These are phyloP conservation scores for Saxophila tyrrhenica DNA, from an alignment of 495 filamentous ascomycete genomes.

Conservation along the genomic window DNA sequence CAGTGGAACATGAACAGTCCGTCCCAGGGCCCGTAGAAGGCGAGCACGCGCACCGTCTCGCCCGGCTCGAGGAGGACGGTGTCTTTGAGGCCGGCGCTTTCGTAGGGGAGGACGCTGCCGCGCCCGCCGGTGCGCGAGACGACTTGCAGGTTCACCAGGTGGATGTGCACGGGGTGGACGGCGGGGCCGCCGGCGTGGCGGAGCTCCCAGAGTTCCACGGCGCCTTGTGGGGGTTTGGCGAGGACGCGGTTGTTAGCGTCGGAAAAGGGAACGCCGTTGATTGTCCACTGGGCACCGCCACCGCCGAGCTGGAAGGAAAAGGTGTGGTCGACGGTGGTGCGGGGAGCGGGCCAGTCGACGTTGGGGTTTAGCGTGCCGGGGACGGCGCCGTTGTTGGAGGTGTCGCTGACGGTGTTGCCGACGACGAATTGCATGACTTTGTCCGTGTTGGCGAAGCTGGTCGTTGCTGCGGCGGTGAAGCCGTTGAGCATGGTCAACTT, in stretches of 20 bases:
- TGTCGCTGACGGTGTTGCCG: conserved; percentile 28
- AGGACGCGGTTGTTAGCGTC: conserved; percentile 43
- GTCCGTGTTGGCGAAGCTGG: conserved; percentile 38
- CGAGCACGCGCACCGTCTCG: conserved; percentile 34
- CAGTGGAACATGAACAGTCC: conserved; percentile 24
- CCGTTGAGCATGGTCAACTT: conserved; percentile 39
- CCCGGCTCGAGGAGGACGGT: conserved; percentile 37
- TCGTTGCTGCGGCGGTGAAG: conserved; percentile 32
- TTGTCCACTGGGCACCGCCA: conserved; percentile 30
- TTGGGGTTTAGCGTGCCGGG: conserved; percentile 24
- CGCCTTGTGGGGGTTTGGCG: conserved; percentile 37
- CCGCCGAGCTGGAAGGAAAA: conserved; percentile 37
- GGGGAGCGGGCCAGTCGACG: conserved; percentile 28
- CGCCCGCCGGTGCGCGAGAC: conserved; percentile 34
- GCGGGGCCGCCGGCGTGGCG: conserved; percentile 37
- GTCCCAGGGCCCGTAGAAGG: conserved; percentile 18
- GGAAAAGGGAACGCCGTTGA: conserved; percentile 42
- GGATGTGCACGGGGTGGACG: conserved; percentile 47
- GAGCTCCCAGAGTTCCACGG: conserved; percentile 41
- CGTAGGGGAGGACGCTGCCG: conserved; percentile 36
- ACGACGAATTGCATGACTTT: conserved; percentile 46
- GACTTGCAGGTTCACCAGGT: conserved; percentile 48
- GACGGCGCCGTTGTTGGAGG: conserved; percentile 26
- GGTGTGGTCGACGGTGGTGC: conserved; percentile 30
- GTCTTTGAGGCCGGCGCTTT: conserved; percentile 41